Conservation (phyloP, 2,329 filamentous ascomycete genomes). For the Allantophomopsis cytisporea region DNA sequence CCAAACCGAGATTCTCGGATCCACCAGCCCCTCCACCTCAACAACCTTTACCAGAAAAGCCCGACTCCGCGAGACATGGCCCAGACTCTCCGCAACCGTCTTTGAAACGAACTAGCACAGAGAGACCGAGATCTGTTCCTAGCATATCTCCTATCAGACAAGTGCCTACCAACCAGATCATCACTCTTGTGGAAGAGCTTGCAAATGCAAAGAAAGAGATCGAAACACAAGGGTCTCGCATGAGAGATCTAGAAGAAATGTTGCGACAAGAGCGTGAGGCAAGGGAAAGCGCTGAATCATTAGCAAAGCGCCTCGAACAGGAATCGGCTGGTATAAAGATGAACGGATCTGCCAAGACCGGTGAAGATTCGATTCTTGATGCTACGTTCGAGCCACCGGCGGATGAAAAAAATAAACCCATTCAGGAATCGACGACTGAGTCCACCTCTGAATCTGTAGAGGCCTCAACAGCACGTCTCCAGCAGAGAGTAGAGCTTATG, state of each 20-base stretch:
- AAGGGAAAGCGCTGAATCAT: constrained; percentile 71
- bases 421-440: constrained; percentile 9
- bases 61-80: constrained; percentile 42
- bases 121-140: constrained; percentile 51
- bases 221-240: constrained; percentile 64
- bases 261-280: constrained; percentile 70
- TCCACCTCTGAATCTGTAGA: constrained; percentile 17
- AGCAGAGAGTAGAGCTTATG: constrained; percentile 64
- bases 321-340: constrained; percentile 31
- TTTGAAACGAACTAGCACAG: constrained; percentile 63
- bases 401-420: constrained; percentile 10
- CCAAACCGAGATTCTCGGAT: constrained; percentile 78
- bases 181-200: constrained; percentile 74
- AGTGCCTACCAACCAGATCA: constrained; percentile 58
- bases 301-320: constrained; percentile 57
- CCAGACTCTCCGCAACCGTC: constrained; percentile 31
- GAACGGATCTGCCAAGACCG: constrained; percentile 24
- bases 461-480: constrained; percentile 33
- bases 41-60: constrained; percentile 86
- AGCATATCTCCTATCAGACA: constrained; percentile 28
- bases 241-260: constrained; percentile 70
- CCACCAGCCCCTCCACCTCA: constrained; percentile 88
- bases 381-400: constrained; percentile 22
- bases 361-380: constrained; percentile 27
- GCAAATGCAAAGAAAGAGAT: constrained; percentile 76